Base-by-base conservation (phyloP, 1,139 yeast species). In the Hansenula lynferdii region DNA sequence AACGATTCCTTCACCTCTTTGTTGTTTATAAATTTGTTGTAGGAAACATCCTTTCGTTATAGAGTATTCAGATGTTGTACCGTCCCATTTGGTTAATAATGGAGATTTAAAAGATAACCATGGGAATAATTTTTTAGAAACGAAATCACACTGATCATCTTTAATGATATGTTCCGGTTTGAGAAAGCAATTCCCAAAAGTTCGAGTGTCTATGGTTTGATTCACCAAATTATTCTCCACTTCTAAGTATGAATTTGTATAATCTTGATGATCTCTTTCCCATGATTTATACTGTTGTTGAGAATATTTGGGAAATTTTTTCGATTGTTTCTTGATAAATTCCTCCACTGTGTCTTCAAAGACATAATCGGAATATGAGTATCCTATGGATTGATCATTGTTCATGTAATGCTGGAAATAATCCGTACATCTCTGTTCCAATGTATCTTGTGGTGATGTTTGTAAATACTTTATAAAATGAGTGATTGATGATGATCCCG, bases 1-100 rank as follows among this genome's bases (percentile, higher is more conserved):
- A 0, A 74, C 80, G 17, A 78, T 64, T 9, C 79, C 79, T 46
- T 60, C 68, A 2, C 73, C 76, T 24, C 54, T 57, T 4, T 24
- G 19, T 23, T 31, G 28, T n/a, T 31, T 31, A n/a, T 9, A 31
- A 7, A 31, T n/a, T 22, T 58, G 52, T 42, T 62, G 60, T 31
- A 71, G 48, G 26, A n/a, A 23, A 12, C 29, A 31, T 18, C 31
- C 31, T 4, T 23, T 20, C 6, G 11, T 12, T 4, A 22, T 6
- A 12, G 27, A 6, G 18, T 23, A 31, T 14, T 31, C 34, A 11
- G 22, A 17, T 31, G 33, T 29, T 8, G 28, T 30, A 8, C 68
- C 68, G 17, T 59, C 58, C 65, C 64, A 63, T 35, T 64, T 48
- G 43, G 61, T 64, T 43, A 51, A 64, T 12, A 55, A 47, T 7